Evolutionary conservation across 2,329 filamentous ascomycete genomes (phyloP), one percentile per base, ranked within the genome.

Genomic region (Xylaria sp.): DNA sequence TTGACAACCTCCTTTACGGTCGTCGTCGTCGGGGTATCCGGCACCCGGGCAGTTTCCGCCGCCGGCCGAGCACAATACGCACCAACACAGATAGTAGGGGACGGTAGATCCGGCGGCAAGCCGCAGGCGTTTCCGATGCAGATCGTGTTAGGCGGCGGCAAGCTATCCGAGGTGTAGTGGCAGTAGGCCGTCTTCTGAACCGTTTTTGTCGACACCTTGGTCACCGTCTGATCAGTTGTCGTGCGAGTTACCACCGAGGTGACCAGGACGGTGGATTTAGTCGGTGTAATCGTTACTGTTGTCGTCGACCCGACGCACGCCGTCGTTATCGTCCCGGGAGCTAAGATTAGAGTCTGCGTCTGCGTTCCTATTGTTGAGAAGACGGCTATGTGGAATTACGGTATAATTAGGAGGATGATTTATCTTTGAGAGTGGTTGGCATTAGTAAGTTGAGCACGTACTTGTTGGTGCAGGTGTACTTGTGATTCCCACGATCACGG

Each of bases 381-480:
- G 47, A 75, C 64, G 10, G 73, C 73, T 76, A n/a, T 10, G 27
- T 23, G 37, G 12, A 12, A 21, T 21, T 42, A 10, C 21, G 65
- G 21, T 5, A n/a, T 5, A 62, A 69, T 57, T 68, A 62, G 51
- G 50, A 5, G 3, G 16, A 23, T 35, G 16, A 54, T 54, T 55
- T 37, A 47, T 10, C 29, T 23, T n/a, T n/a, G 13, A 44, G n/a
- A 5, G 16, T n/a, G 1, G 8, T 6, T 21, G 13, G 18, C 12
- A 10, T n/a, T 51, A n/a, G n/a, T 3, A 5, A 51, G 13, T 6
- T 18, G 44, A 40, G n/a, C 12, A 69, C 64, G 48, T 75, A 81
- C 79, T 82, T 44, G 74, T 74, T 44, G 79, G 76, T n/a, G 71
- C 71, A 21, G 79, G 78, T 16, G 79, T 82, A 63, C 77, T 80